These are phyloP conservation scores for Ailanthus altissimus DNA, from an alignment of 345 rosid genomes.

Conservation along the genomic window DNA sequence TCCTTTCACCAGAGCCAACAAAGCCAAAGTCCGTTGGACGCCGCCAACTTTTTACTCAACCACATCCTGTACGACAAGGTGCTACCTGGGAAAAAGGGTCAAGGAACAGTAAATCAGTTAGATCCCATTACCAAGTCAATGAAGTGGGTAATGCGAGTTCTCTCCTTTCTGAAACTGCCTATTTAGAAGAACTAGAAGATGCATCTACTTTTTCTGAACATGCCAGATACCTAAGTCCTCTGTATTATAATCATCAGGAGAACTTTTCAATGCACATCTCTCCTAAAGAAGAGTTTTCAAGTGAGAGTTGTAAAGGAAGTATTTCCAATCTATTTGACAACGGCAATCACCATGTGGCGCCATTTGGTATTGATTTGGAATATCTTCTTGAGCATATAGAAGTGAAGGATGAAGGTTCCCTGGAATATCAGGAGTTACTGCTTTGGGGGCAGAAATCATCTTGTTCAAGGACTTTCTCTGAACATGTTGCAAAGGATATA, in stretches of 20 bases:
- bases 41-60: constrained; percentile 73
- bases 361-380: constrained; percentile 49
- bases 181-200: constrained; percentile 70
- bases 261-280: constrained; percentile 26
- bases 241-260: constrained; percentile 38
- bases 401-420: constrained; percentile 49
- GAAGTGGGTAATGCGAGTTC: constrained; percentile 42
- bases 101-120: constrained; percentile 32
- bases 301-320: constrained; percentile 33
- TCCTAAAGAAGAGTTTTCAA: constrained; percentile 34
- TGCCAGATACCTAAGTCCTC: constrained; percentile 67
- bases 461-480: constrained; percentile 33
- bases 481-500: constrained; percentile 61
- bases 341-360: constrained; percentile 32
- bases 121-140: constrained; percentile 37
- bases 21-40: constrained; percentile 80
- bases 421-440: constrained; percentile 64
- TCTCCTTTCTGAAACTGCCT: constrained; percentile 48
- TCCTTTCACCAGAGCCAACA: constrained; percentile 72
- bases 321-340: constrained; percentile 35
- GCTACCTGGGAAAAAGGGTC: constrained; percentile 34
- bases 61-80: constrained; percentile 69
- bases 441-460: constrained; percentile 67
- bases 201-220: constrained; percentile 73
- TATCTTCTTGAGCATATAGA: constrained; percentile 73